Evolutionary conservation across 1,139 yeast genomes (phyloP).

Genomic region (Pichia sp.): DNA sequence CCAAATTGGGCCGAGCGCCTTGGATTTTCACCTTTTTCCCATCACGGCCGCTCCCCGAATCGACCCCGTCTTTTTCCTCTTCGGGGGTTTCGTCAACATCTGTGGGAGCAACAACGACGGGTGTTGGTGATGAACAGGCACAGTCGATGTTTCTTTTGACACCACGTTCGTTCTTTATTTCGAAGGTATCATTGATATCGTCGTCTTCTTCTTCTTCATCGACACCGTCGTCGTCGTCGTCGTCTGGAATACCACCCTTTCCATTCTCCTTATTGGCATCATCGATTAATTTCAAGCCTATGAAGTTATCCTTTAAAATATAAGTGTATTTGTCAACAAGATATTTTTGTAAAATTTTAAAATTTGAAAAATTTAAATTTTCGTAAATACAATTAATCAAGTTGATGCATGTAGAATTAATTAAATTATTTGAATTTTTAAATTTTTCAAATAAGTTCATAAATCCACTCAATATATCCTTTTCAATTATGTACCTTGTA

Average conservation of each 20-base stretch:
- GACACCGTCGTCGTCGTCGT: background rate
- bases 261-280: background rate
- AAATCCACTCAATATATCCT: slow-evolving; percentile 46
- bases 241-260: background rate
- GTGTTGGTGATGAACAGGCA: background rate
- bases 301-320: slow-evolving; percentile 33
- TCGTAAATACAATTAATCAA: slow-evolving; percentile 50
- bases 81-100: background rate
- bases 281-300: slow-evolving; percentile 25
- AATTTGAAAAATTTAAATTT: slow-evolving; percentile 36
- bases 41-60: background rate
- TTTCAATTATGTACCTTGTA: slow-evolving; percentile 49
- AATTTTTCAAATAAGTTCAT: slow-evolving; percentile 47
- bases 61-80: background rate
- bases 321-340: slow-evolving; percentile 40
- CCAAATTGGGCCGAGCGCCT: background rate
- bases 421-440: slow-evolving; percentile 50
- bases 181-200: background rate
- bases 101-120: background rate
- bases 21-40: background rate
- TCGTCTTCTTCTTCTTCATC: background rate
- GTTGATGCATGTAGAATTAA: slow-evolving; percentile 73
- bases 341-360: slow-evolving; percentile 42
- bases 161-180: background rate
- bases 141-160: background rate